These are phyloP conservation scores for Mallotus repandus DNA, from an alignment of 441 rosid species.

Conservation along the genomic window DNA sequence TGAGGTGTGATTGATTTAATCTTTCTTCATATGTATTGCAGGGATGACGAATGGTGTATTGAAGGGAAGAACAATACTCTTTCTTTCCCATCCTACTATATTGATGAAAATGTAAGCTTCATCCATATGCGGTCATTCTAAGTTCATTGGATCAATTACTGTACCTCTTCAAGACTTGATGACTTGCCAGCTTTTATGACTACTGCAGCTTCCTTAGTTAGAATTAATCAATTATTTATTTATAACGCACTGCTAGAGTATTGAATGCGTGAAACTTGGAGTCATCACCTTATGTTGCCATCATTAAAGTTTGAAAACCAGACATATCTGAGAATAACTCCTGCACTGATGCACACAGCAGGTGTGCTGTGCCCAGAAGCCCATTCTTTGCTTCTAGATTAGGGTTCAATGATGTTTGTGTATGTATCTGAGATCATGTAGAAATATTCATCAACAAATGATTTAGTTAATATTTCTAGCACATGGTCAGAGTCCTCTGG, in stretches of 20 bases:
- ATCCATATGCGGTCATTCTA: conserved; percentile 21
- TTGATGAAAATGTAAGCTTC: conserved; percentile 88
- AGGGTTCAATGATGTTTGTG: background rate
- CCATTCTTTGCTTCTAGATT: conserved; percentile 3
- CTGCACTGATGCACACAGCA: background rate
- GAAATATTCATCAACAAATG: background rate
- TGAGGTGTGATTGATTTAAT: conserved; percentile 13
- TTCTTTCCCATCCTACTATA: conserved; percentile 89
- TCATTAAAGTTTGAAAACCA: background rate
- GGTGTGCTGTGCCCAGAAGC: background rate
- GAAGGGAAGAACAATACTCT: conserved; percentile 70
- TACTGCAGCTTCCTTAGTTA: background rate
- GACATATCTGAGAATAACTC: background rate
- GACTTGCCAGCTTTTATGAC: background rate
- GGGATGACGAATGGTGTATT: conserved; percentile 84
- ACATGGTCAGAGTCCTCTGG: background rate
- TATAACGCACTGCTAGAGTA: background rate
- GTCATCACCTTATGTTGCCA: background rate
- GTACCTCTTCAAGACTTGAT: background rate
- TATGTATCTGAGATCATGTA: background rate
- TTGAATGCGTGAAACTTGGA: background rate
- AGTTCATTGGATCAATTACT: conserved; percentile 14
- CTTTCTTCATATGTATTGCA: conserved; percentile 42
- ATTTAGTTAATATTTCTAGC: conserved; percentile 14
- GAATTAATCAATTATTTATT: background rate